Conservation (phyloP, 345 rosid species). For the Gossypium sturtianum region DNA sequence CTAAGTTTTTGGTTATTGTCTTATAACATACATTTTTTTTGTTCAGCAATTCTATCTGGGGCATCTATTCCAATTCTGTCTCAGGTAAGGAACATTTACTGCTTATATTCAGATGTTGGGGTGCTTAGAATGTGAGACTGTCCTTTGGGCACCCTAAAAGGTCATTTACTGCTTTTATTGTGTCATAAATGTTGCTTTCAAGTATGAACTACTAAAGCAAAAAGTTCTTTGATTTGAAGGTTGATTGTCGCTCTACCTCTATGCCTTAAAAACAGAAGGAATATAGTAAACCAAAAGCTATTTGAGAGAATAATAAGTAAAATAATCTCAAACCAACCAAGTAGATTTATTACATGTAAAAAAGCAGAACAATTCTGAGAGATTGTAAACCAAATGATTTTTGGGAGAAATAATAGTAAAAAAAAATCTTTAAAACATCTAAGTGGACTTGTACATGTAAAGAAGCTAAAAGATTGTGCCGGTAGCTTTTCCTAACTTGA, state of each 20-base stretch:
- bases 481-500: background rate
- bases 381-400: background rate
- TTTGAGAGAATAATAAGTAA: background rate
- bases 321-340: background rate
- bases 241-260: background rate
- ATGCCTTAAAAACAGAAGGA: background rate
- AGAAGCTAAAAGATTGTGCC: background rate
- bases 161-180: background rate
- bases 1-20: background rate
- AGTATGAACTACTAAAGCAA: background rate
- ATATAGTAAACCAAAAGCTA: background rate
- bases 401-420: background rate
- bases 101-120: background rate
- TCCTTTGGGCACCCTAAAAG: background rate
- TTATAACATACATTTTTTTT: constrained; percentile 21
- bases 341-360: background rate
- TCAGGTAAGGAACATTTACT: constrained; percentile 52
- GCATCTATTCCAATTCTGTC: constrained; percentile 87
- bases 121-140: background rate
- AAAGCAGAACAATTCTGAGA: background rate
- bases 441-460: background rate
- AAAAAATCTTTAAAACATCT: background rate
- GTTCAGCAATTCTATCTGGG: constrained; percentile 88
- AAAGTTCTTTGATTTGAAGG: background rate
- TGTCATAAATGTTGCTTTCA: background rate